A percentile compares a stretch with the other conserved stretches of the same genome.
phyloP scores from a whole-genome alignment of 2,329 filamentous ascomycete species.

The Hymenoscyphus linearis region DNA sequence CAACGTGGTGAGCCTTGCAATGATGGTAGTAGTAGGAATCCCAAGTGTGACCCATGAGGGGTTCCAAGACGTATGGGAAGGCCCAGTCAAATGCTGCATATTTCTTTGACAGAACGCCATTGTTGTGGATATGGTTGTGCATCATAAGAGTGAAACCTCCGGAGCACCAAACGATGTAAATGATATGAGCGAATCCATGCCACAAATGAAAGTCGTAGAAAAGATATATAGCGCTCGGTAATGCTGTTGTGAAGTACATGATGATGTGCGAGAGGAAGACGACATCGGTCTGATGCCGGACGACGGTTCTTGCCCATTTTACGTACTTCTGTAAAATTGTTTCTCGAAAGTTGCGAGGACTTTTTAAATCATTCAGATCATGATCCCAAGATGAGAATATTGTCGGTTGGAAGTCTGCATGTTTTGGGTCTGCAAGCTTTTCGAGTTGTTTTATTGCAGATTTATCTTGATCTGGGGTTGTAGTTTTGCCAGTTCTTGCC shows the following conservation, averaged over 20 bases:
- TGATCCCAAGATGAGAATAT: constrained; percentile 22
- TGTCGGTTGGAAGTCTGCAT: constrained; percentile 20
- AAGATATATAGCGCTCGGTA: constrained; percentile 63
- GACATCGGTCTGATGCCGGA: constrained; percentile 50
- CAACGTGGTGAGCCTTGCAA: constrained; percentile 80
- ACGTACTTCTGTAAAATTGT: constrained; percentile 16
- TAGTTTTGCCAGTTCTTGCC: background rate
- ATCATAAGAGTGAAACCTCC: constrained; percentile 76
- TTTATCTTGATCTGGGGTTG: background rate
- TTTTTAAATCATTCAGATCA: constrained; percentile 17
- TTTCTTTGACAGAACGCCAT: constrained; percentile 57
- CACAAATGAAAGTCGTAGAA: constrained; percentile 61
- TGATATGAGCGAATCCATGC: constrained; percentile 60
- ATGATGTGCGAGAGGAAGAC: constrained; percentile 74
- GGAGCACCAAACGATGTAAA: constrained; percentile 63
- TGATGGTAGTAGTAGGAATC: constrained; percentile 83
- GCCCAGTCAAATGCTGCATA: constrained; percentile 52
- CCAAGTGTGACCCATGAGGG: constrained; percentile 78
- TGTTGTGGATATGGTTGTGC: constrained; percentile 79
- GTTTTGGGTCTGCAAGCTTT: constrained; percentile 5
- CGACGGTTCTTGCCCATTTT: constrained; percentile 20
- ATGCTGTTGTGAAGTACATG: constrained; percentile 62
- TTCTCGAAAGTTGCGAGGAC: constrained; percentile 5
- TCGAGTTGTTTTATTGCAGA: constrained; percentile 1
- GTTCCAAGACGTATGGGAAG: constrained; percentile 71